Conservation (phyloP, 805 yeast species). For the Ogataea naganishii region DNA sequence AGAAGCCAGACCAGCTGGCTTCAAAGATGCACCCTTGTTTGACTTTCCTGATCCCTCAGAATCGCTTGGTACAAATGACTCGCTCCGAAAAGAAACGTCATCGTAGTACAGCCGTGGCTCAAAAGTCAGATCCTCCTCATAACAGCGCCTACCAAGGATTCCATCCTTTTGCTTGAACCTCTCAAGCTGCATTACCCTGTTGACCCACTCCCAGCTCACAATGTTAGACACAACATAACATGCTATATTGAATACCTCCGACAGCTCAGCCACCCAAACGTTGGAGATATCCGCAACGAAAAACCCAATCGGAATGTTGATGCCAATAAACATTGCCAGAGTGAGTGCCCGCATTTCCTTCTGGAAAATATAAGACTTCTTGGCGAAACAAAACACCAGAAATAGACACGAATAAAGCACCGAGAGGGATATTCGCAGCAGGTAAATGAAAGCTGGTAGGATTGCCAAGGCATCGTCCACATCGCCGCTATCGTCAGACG, state of each 20-base stretch:
- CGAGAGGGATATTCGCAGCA: conserved; percentile 63
- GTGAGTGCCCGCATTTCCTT: conserved; percentile 47
- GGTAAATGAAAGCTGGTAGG: conserved; percentile 65
- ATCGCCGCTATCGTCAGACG: conserved; percentile 15
- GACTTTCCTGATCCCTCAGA: no score
- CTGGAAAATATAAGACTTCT: conserved; percentile 41
- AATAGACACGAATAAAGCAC: conserved; percentile 61
- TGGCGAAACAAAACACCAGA: conserved; percentile 43
- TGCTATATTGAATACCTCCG: conserved; percentile 66
- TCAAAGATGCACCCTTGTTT: no score
- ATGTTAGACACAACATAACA: conserved; percentile 66
- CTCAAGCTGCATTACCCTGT: conserved; percentile 49
- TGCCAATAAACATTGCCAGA: conserved; percentile 41
- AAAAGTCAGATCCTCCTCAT: conserved; percentile 44
- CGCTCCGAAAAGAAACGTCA: no score
- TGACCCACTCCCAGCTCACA: conserved; percentile 83
- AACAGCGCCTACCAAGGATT: conserved; percentile 64
- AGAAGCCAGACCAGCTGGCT: no score
- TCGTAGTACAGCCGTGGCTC: no score
- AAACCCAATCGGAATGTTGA: conserved; percentile 56
- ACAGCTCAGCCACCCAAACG: conserved; percentile 64
- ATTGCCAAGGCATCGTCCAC: conserved; percentile 43
- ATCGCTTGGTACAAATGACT: no score
- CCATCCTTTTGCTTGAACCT: conserved; percentile 59
- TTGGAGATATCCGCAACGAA: conserved; percentile 72